Base-by-base conservation (phyloP, 805 yeast genomes). In the Suhomyces sp. region DNA sequence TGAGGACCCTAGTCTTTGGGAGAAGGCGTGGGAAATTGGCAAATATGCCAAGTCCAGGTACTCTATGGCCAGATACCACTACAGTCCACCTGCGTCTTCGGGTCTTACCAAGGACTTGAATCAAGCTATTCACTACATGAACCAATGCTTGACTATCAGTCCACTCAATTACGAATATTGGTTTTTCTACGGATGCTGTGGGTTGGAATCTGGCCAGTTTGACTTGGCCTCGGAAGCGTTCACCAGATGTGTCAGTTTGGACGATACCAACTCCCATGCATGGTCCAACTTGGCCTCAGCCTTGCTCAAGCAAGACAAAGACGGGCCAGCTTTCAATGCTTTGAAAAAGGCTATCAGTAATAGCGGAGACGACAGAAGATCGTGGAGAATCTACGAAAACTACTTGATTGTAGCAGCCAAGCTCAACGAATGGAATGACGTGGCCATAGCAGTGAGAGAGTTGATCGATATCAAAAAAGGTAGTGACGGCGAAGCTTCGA, bases 221-320 rank as follows among this genome's bases (percentile, higher is more conserved):
- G 87, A 85, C 23, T 69, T 88, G 44, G 96, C 97, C 0, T 85
- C 96, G 0, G 96, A 89, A 64, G 97, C 97, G 0, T 92, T 94
- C 66, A 86, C 96, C 0, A 78, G 97, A 62, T 90, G 97, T 72
- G 92, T 91, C 31, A 76, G 96, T 0, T 66, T 92, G 38, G 97
- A 91, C 66, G 96, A 88, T 23, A 79, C 85, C 0, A 90, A 85
- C 62, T 77, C 92, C 1, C 84, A 84, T 64, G 83, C 96, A 2
- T 94, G 99, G 99, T 85, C 96, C 9, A 94, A 94, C 64, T 77
- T 94, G 60, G 90, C 96, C 5, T 85, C 94, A 9, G 85, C 97
- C 0, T 77, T 89, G 51, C 71, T 91, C 40, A 81, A 80, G 56
- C 64, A 80, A 49, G 85, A 80, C 50, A 88, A 88, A 67, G 68